phyloP scores from a whole-genome alignment of 192 early-diverging fungal species.

The Phlyctochytrium arcticum region DNA sequence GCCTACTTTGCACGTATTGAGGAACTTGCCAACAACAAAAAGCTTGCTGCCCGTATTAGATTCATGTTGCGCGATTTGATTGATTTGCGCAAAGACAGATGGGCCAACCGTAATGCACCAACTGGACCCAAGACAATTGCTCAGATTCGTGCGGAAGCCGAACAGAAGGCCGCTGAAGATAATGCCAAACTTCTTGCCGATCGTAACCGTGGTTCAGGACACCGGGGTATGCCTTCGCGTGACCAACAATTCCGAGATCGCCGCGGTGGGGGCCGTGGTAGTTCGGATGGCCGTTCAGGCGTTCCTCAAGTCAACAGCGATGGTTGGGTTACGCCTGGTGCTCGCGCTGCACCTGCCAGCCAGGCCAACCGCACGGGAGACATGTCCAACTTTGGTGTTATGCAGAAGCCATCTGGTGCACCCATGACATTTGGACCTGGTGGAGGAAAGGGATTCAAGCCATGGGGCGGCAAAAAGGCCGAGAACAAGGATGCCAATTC shows the following conservation, averaged over 20 bases:
- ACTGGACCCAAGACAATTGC: conserved; percentile 87
- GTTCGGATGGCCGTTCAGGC: conserved; percentile 37
- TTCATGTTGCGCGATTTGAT: conserved; percentile 91
- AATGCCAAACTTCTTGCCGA: conserved; percentile 64
- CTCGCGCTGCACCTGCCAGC: conserved; percentile 29
- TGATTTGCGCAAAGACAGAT: conserved; percentile 73
- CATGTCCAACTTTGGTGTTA: conserved; percentile 70
- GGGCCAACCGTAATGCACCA: conserved; percentile 63
- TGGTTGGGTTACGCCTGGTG: conserved; percentile 59
- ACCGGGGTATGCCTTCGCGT: conserved; percentile 51
- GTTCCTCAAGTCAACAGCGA: conserved; percentile 50
- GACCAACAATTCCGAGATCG: conserved; percentile 52
- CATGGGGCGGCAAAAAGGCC: conserved; percentile 46
- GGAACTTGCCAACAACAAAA: conserved; percentile 64
- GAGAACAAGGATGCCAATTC: conserved; percentile 40
- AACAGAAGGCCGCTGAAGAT: conserved; percentile 65
- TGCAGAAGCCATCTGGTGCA: conserved; percentile 50
- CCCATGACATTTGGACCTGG: conserved; percentile 53
- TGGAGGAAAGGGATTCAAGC: conserved; percentile 38
- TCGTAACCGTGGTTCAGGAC: conserved; percentile 50
- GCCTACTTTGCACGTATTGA: conserved; percentile 81
- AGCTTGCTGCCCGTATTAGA: conserved; percentile 80
- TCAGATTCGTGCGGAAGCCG: conserved; percentile 78
- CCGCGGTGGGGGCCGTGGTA: conserved; percentile 54
- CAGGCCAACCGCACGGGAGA: conserved; percentile 63